Conservation (phyloP, 768 basidiomycete genomes). For the Lactarius sp. region DNA sequence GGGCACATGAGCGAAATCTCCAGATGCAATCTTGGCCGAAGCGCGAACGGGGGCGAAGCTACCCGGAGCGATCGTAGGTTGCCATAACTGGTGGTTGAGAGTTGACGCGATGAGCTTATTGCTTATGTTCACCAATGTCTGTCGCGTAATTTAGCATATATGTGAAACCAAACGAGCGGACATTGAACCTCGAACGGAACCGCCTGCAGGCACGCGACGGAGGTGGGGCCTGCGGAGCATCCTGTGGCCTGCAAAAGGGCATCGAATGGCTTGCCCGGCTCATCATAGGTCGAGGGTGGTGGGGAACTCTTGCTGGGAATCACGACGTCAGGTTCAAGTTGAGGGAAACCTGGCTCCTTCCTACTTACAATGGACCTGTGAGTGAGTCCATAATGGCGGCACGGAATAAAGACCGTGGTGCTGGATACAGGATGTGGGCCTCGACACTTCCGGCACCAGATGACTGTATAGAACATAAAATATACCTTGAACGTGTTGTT, state of each 20-base stretch:
- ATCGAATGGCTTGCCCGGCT: constrained; percentile 47
- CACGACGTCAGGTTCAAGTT: neutral
- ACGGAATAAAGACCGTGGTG: constrained; percentile 38
- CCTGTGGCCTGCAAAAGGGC: constrained; percentile 43
- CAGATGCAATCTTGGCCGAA: constrained; percentile 39
- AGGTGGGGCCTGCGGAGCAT: constrained; percentile 37
- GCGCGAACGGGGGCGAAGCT: constrained; percentile 44
- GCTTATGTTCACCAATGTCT: constrained; percentile 46
- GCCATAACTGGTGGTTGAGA: constrained; percentile 51
- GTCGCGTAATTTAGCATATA: neutral
- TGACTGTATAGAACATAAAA: constrained; percentile 33
- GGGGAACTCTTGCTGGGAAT: constrained; percentile 47
- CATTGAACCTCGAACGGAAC: constrained; percentile 41
- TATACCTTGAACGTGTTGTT: neutral
- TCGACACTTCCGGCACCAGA: constrained; percentile 48
- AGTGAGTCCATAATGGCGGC: constrained; percentile 48
- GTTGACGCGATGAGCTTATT: constrained; percentile 43
- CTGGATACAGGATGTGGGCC: constrained; percentile 40
- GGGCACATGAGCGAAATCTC: constrained; percentile 48
- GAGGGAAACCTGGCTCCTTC: neutral
- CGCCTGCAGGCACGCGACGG: constrained; percentile 43
- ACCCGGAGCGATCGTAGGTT: constrained; percentile 46
- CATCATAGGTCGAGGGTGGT: constrained; percentile 44
- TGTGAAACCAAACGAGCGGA: neutral
- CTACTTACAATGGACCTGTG: constrained; percentile 46